Evolutionary conservation across 2,329 filamentous ascomycete genomes (phyloP), one percentile per base, ranked within the genome.

Genomic region (Paraphoma chrysanthemicola): DNA sequence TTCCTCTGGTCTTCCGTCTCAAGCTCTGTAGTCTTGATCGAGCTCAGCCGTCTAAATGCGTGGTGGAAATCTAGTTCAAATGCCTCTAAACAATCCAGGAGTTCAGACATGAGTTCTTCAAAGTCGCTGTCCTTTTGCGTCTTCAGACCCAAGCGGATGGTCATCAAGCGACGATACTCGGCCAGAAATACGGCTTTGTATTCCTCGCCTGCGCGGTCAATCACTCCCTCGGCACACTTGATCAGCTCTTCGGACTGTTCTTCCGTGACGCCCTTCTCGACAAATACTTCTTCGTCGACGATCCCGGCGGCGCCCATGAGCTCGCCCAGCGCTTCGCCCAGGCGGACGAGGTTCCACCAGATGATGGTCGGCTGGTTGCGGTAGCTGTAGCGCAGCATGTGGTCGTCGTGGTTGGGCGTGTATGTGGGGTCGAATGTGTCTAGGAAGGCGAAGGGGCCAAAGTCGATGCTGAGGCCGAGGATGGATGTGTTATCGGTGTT

Each of bases 401-500:
- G 85, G 71, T 99, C 95, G 76, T 99, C 95, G 74, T 99, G 95
- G 72, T 99, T 99, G 1, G 95, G 95, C 0, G 95, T 99, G 76
- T 98, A 99, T 14, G 84, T 82, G 0, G 94, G 94, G 70, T 99
- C 94, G 70, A 98, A 99, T 71, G 93, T 93, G 75, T 99, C 95
- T 81, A 99, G 90, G 77, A 99, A 99, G 5, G 95, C 95, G 69
- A 99, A 99, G 0, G 95, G 95, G 0, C 95, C 95, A 72, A 93
- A 99, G 77, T 99, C 95, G 60, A 99, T 90, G 6, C 90, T 94
- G 0, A 99, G 80, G 0, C 95, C 95, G 53, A 88, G 88, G 48
- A 99, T 85, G 0, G 93, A 97, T 0, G 95, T 99, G 75, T 99
- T 99, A 74, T 99, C 95, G 0, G 95, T 98, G 78, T 99, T 99